A percentile compares a stretch with the other conserved stretches of the same genome.
Evolutionary conservation across 208 protist species (phyloP).

Genomic region (Angomonas ambiguus): DNA sequence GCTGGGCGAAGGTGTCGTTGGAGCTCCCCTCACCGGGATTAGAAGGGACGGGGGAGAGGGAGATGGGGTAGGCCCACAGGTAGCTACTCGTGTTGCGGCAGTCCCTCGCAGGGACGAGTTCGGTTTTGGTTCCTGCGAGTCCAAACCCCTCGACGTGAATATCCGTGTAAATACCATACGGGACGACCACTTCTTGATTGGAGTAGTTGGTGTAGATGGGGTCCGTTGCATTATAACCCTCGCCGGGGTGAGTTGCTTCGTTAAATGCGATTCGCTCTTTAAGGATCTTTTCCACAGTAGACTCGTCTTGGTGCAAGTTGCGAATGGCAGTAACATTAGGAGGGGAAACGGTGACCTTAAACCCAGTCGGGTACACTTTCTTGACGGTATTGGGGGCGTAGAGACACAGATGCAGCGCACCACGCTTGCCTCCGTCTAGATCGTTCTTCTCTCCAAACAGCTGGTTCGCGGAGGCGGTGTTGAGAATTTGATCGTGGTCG

Average conservation of each 20-base stretch:
- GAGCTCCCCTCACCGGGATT: constrained; percentile 12
- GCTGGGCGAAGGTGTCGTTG: constrained; percentile 16
- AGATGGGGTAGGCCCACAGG: constrained; percentile 50
- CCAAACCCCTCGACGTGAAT: constrained; percentile 68
- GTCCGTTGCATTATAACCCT: no score
- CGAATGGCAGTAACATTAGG: constrained; percentile 36
- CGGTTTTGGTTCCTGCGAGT: constrained; percentile 33
- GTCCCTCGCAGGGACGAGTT: constrained; percentile 59
- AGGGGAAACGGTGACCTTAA: constrained; percentile 48
- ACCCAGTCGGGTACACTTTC: constrained; percentile 39
- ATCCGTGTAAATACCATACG: constrained; percentile 57
- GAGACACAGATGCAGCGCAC: constrained; percentile 52
- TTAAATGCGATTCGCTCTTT: constrained; percentile 6
- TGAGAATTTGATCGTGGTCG: constrained; percentile 29
- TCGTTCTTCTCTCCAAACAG: constrained; percentile 28
- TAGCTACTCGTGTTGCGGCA: constrained; percentile 61
- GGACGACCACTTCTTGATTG: constrained; percentile 23
- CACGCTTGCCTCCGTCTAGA: constrained; percentile 9
- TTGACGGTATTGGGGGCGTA: constrained; percentile 50
- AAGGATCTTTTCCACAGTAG: constrained; percentile 9
- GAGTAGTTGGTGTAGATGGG: not conserved
- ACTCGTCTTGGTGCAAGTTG: constrained; percentile 29
- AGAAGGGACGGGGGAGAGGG: constrained; percentile 51
- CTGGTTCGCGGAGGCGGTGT: constrained; percentile 24
- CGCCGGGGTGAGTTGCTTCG: no score